These are phyloP conservation scores for Coccinonectria pachysandricola DNA, from an alignment of 2,329 filamentous ascomycete species.

Conservation along the genomic window DNA sequence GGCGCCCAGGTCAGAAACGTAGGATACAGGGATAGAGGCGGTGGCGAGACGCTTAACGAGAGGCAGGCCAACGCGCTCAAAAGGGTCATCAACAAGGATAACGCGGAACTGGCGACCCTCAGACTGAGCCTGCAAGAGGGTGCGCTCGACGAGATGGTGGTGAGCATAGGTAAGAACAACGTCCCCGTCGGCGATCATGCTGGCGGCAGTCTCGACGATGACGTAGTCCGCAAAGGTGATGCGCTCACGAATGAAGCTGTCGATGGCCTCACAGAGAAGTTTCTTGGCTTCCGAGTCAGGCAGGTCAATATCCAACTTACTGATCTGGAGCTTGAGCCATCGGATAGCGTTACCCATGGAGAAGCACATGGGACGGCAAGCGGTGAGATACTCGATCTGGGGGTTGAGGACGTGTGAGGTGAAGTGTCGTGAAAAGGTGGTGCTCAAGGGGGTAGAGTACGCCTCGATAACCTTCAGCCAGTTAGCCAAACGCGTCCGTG, in stretches of 20 bases:
- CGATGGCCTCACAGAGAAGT: slow-evolving; percentile 68
- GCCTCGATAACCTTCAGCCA: slow-evolving; percentile 84
- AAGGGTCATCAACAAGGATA: slow-evolving; percentile 66
- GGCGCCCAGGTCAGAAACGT: slow-evolving; percentile 66
- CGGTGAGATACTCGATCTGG: slow-evolving; percentile 89
- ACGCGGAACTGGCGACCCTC: slow-evolving; percentile 70
- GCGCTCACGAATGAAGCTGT: slow-evolving; percentile 82
- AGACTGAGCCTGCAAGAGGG: slow-evolving; percentile 61
- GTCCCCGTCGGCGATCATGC: slow-evolving; percentile 68
- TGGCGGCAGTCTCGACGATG: slow-evolving; percentile 66
- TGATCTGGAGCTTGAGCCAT: slow-evolving; percentile 86
- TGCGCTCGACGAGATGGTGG: slow-evolving; percentile 75
- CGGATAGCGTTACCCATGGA: slow-evolving; percentile 96
- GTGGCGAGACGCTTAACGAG: slow-evolving; percentile 60
- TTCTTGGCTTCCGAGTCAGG: slow-evolving; percentile 76
- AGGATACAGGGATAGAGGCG: slow-evolving; percentile 66
- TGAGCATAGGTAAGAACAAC: slow-evolving; percentile 81
- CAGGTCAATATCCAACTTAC: slow-evolving; percentile 77
- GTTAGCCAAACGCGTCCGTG: too few relatives aligned
- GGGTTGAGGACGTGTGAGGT: slow-evolving; percentile 84
- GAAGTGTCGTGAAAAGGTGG: slow-evolving; percentile 80
- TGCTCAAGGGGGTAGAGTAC: slow-evolving; percentile 81
- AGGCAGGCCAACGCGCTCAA: slow-evolving; percentile 39
- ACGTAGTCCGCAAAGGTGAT: slow-evolving; percentile 79
- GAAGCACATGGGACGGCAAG: slow-evolving; percentile 90